These are phyloP conservation scores for Gynostemma pentaphyllum DNA, from an alignment of 306 rosid species.

Conservation along the genomic window DNA sequence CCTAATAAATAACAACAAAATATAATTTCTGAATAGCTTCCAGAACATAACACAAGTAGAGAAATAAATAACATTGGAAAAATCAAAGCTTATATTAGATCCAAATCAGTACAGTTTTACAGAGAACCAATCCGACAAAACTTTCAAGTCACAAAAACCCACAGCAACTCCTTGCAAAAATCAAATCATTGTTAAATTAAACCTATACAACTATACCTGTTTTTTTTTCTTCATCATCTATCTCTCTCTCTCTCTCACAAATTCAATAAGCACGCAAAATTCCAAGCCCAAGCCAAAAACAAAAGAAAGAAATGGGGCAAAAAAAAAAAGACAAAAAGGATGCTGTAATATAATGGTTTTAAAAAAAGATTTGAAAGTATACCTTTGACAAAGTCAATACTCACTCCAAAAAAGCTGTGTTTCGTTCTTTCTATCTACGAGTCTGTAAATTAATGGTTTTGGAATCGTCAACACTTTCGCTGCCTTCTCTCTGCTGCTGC, in stretches of 20 bases:
- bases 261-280: background rate
- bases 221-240: background rate
- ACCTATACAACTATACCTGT: background rate
- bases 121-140: background rate
- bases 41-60: background rate
- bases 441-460: background rate
- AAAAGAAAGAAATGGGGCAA: background rate
- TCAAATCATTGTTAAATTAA: constrained; percentile 1
- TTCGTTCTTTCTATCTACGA: background rate
- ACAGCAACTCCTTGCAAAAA: background rate
- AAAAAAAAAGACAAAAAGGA: background rate
- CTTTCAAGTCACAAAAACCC: background rate
- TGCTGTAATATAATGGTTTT: background rate
- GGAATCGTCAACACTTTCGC: background rate
- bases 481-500: constrained; percentile 15
- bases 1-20: too few relatives aligned
- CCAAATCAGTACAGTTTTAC: background rate
- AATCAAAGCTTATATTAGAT: background rate
- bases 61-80: background rate
- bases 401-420: background rate
- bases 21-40: too few relatives aligned
- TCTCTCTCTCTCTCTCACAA: background rate
- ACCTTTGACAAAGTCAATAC: background rate
- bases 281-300: constrained; percentile 8
- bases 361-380: background rate